Base-by-base conservation (phyloP, 2,329 filamentous ascomycete genomes). In the Hymenoscyphus repandus region DNA sequence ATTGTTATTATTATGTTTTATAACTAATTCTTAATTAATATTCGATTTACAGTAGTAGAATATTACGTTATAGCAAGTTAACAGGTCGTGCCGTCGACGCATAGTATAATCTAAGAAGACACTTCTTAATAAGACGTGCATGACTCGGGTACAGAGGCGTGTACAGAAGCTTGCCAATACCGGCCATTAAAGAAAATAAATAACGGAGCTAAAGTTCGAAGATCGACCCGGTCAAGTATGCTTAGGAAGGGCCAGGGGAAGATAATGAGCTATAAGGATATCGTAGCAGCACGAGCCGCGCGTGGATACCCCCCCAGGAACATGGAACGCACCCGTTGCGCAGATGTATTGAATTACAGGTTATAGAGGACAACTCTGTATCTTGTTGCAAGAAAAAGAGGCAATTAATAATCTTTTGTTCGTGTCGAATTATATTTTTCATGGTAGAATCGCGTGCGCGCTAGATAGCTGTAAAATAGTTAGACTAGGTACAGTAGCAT, bases 201-300 rank as follows among this genome's bases (percentile, higher is more conserved):
- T 12, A 43, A 18, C 41, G 10, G 33, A 33, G 41, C 22, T 12
- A 44, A 44, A 5, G 22, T 44, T 44, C 41, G 41, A 2, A 2
- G 20, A 32, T 44, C 41, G 13, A 32, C 41, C 30, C 3, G 31
- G 40, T 43, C 40, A 27, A 6, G 5, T 41, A 33, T 40, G 6
- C 22, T 40, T 6, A 13, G 18, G 40, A 15, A 30, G 38, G 53
- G 53, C 12, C 42, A 42, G 38, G 49, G 40, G 1, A 56, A 68
- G 45, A 39, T 54, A 30, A 52, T 55, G 3, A 62, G 59, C 11
- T 74, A 71, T 50, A 62, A 67, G 45, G 57, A 70, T 46, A 50
- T 62, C 18, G 52, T 40, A 36, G 47, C 45, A 46, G 54, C 56
- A 55, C 49, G 51, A 55, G 52, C 45, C 30, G 31, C 52, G 46